Evolutionary conservation across 1,284 basidiomycete genomes (phyloP), one percentile per base, ranked within the genome.

Genomic region (Austroboletus olivaceoglutinosus): DNA sequence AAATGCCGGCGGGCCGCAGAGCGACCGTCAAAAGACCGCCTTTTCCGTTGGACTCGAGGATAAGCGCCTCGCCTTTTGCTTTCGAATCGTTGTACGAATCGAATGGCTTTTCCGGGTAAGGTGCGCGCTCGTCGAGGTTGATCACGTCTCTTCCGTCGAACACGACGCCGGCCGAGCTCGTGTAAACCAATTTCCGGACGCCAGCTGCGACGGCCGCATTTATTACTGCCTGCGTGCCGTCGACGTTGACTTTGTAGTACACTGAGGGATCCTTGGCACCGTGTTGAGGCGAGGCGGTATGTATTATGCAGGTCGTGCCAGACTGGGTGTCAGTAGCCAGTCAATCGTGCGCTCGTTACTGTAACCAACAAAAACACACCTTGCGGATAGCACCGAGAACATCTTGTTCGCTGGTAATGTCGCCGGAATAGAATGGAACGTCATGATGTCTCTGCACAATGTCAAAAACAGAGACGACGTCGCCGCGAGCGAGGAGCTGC

Each of bases 81-180:
- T 99, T 99, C n/a, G 93, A 95, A 58, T 92, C 90, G 67, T 95
- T 98, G 73, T 99, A 99, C 0, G 90, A 86, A 69, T 98, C 95
- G 67, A 96, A 78, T 2, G 88, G 81, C 42, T 81, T 80, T 37
- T 81, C 78, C 0, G 93, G 93, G 60, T 83, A 83, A 0, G 85
- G 82, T 45, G 92, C 69, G 16, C 96, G 84, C 73, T 99, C 97
- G 70, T 99, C 97, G 30, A 90, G 83, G 65, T 95, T 86, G 58
- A 91, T 80, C 43, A 96, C 76, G 67, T 92, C 85, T 19, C 73
- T 70, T 0, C 95, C 95, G 55, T 90, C 87, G 73, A 94, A 98
- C 7, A 95, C 85, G 19, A 98, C 93, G 43, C 94, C 91, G 2
- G 93, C 95, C 43, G 91, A 95, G 59, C 90, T 93, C 4, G 97